phyloP scores from a whole-genome alignment of 2,329 filamentous ascomycete genomes.

The Mariannaea elegans region DNA sequence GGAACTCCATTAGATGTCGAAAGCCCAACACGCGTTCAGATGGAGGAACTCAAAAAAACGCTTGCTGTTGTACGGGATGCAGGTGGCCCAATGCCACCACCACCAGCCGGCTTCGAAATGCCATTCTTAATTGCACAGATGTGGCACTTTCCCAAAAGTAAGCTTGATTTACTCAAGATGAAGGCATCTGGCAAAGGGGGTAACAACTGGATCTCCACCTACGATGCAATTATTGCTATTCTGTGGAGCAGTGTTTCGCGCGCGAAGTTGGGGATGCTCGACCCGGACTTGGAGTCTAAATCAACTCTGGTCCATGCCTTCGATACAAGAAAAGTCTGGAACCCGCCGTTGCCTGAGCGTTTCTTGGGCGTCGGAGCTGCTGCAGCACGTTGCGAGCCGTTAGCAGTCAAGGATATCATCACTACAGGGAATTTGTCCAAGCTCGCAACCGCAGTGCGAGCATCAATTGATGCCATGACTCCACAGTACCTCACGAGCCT shows the following conservation, averaged over 20 bases:
- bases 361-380: conserved; percentile 14
- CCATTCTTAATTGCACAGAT: conserved; percentile 18
- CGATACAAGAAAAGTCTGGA: conserved; percentile 13
- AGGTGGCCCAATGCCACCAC: conserved; percentile 14
- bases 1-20: not conserved
- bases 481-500: conserved; percentile 7
- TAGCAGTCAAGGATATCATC: conserved; percentile 14
- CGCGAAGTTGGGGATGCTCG: conserved; percentile 16
- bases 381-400: conserved; percentile 1
- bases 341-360: conserved; percentile 12
- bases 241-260: conserved; percentile 21
- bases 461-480: conserved; percentile 15
- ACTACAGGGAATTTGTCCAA: not conserved
- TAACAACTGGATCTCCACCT: conserved; percentile 23
- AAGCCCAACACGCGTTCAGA: not conserved
- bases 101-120: conserved; percentile 23
- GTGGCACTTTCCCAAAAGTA: conserved; percentile 15
- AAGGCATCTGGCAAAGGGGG: not conserved
- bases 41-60: conserved; percentile 1
- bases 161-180: conserved; percentile 13
- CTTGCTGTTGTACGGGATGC: conserved; percentile 15
- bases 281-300: conserved; percentile 15
- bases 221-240: conserved; percentile 21
- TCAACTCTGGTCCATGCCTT: conserved; percentile 24
- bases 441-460: conserved; percentile 2